These are phyloP conservation scores for Blakeslea trispora DNA, from an alignment of 371 early-diverging fungal species.

Conservation along the genomic window DNA sequence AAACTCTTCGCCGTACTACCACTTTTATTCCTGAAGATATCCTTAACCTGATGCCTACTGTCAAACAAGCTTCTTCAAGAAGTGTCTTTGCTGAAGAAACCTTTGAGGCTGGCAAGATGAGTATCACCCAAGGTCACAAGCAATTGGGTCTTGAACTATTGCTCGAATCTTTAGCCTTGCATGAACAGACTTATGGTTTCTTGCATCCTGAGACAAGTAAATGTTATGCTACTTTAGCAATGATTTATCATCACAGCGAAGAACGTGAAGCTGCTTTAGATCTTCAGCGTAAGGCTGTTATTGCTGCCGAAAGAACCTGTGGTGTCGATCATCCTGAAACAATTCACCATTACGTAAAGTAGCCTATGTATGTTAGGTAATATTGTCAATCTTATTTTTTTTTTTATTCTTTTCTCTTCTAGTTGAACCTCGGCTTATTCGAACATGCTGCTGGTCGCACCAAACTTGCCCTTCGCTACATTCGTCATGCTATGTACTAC, in stretches of 20 bases:
- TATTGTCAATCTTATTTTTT: slow-evolving; percentile 4
- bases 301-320: slow-evolving; percentile 81
- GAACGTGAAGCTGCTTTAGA: slow-evolving; percentile 76
- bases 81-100: slow-evolving; percentile 87
- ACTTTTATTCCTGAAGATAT: slow-evolving; percentile 79
- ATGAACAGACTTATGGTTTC: slow-evolving; percentile 92
- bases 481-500: slow-evolving; percentile 79
- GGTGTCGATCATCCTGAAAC: slow-evolving; percentile 92
- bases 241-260: slow-evolving; percentile 80
- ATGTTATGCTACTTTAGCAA: slow-evolving; percentile 85
- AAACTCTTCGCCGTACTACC: slow-evolving; percentile 32
- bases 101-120: slow-evolving; percentile 84
- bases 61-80: slow-evolving; percentile 73
- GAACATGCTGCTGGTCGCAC: slow-evolving; percentile 82
- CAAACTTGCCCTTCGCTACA: slow-evolving; percentile 74
- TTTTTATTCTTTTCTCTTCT: too few species aligned
- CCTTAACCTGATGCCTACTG: slow-evolving; percentile 77
- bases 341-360: slow-evolving; percentile 81
- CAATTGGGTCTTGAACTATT: slow-evolving; percentile 81
- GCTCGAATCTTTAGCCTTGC: slow-evolving; percentile 80
- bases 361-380: neutral
- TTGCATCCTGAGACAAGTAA: slow-evolving; percentile 88
- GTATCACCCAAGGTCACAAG: slow-evolving; percentile 78
- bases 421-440: slow-evolving; percentile 85
- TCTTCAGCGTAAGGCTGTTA: slow-evolving; percentile 85